Evolutionary conservation across 2,329 filamentous ascomycete genomes (phyloP), one percentile per base, ranked within the genome.

Genomic region (Fusarium cyanostomum): DNA sequence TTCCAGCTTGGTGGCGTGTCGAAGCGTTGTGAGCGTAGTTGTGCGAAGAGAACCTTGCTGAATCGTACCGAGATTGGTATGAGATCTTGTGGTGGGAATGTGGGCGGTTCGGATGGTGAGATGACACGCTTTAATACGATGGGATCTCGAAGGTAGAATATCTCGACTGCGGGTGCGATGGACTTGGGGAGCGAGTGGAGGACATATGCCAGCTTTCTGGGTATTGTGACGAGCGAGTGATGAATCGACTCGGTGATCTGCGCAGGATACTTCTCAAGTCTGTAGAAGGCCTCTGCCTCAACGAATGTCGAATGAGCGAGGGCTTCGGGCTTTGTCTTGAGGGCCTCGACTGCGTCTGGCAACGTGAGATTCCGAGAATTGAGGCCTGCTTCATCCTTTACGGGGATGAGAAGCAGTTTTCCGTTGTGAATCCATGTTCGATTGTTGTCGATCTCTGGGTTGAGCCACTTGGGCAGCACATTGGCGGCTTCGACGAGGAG

Each of bases 401-500:
- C 67, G 16, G 91, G 86, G 53, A 98, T 90, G 56, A 98, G 86
- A 42, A 87, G 81, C 15, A 98, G 82, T 52, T 89, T 85, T 53
- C 91, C 92, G 28, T 87, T 80, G 69, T 96, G 87, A 52, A 99
- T 88, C 95, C 95, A 99, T 30, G 96, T 89, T 54, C 95, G 86
- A 74, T 97, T 91, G 64, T 89, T 86, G 63, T 96, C 93, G 34
- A 94, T 89, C 64, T 97, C 94, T 1, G 95, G 95, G 67, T 89
- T 97, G 24, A 99, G 79, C 96, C 95, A 99, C 60, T 86, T 87
- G 3, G 95, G 95, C 3, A 97, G 80, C 12, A 89, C 88, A 66
- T 92, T 93, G 26, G 96, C 94, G 27, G 94, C 95, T 79, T 99
- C 95, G 53, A 97, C 90, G 15, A 99, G 86, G 45, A 99, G 84